Percentiles rank a stretch among this genome's conserved stretches.
Evolutionary conservation across 495 filamentous ascomycete genomes (phyloP).

Genomic region (Oidiodendron maius): DNA sequence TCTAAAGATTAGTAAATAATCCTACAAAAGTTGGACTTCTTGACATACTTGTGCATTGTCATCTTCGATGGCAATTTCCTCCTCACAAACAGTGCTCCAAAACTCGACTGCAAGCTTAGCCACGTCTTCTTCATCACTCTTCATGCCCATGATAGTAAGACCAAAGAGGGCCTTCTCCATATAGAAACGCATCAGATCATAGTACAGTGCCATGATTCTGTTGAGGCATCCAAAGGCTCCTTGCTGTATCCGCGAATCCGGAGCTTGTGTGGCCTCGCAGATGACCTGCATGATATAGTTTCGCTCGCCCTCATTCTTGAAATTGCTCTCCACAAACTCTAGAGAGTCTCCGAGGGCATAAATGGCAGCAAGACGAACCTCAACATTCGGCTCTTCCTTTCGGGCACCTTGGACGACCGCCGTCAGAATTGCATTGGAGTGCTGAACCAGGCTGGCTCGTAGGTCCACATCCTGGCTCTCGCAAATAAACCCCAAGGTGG

Average conservation of each 20-base stretch:
- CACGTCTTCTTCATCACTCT: slow-evolving; percentile 94
- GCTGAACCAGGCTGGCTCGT: slow-evolving; percentile 68
- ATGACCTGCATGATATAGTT: slow-evolving; percentile 99
- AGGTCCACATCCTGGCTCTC: slow-evolving; percentile 88
- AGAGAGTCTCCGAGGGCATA: slow-evolving; percentile 93
- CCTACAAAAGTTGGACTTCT: slow-evolving; percentile 10
- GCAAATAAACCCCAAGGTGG: slow-evolving; percentile 95
- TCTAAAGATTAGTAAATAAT: slow-evolving; percentile 30
- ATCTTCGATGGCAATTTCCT: slow-evolving; percentile 95
- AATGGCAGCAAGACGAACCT: slow-evolving; percentile 88
- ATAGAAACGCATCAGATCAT: slow-evolving; percentile 99
- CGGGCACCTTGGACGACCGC: slow-evolving; percentile 95
- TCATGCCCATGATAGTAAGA: slow-evolving; percentile 98
- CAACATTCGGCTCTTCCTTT: slow-evolving; percentile 85
- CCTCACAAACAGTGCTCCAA: slow-evolving; percentile 99
- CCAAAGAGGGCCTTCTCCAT: slow-evolving; percentile 99
- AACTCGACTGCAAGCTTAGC: slow-evolving; percentile 97
- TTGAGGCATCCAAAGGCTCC: slow-evolving; percentile 95
- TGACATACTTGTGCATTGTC: slow-evolving; percentile 75
- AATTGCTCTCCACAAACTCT: slow-evolving; percentile 95
- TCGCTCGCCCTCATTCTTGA: slow-evolving; percentile 96
- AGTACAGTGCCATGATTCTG: slow-evolving; percentile 96
- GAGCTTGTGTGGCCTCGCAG: slow-evolving; percentile 93
- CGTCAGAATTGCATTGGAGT: slow-evolving; percentile 96
- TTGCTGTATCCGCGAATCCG: slow-evolving; percentile 84